Base-by-base conservation (phyloP, 2,329 filamentous ascomycete species). In the Microascus cirrosus region DNA sequence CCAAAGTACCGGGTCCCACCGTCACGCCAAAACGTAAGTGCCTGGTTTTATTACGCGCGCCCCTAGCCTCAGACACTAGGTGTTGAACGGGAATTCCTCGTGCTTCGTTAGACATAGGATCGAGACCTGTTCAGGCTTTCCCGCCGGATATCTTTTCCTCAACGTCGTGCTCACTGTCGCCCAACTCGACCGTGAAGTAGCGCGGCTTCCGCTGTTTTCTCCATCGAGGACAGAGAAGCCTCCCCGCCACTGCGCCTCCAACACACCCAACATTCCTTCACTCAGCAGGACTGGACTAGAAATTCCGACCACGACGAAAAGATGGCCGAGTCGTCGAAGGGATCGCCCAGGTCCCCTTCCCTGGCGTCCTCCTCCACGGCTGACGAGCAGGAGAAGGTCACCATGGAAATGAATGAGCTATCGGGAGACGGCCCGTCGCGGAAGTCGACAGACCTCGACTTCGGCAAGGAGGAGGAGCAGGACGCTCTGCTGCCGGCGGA, bases 401-500 rank as follows among this genome's bases (percentile, higher is more conserved):
- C 25, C n/a, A 61, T 73, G 55, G 73, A 77, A 53, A 66, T 70
- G 22, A 65, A 62, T 28, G 65, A 55, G 32, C 24, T 55, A 6
- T 39, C 54, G 11, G 45, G 28, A 13, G 22, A 48, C 36, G 50
- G 51, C 35, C 24, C 22, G 20, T 35, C 50, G 13, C 54, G 35
- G 22, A 54, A 32, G 18, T 54, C 51, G 35, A 45, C 32, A 2
- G 56, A 58, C 39, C 25, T 53, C 34, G 56, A 58, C 50, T 42
- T 53, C 11, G 28, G 32, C 32, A 39, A 71, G 45, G 71, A 73
- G 53, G 62, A 69, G 18, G 74, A 79, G 60, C 70, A 72, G 53
- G 73, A 73, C 45, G 72, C 70, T 56, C 67, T 75, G 11, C 66
- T 80, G 48, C 61, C 71, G 36, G 65, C 67, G 58, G 59, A 62